These are phyloP conservation scores for Cutaneotrichosporon mucoides DNA, from an alignment of 1,284 basidiomycete species.

Conservation along the genomic window DNA sequence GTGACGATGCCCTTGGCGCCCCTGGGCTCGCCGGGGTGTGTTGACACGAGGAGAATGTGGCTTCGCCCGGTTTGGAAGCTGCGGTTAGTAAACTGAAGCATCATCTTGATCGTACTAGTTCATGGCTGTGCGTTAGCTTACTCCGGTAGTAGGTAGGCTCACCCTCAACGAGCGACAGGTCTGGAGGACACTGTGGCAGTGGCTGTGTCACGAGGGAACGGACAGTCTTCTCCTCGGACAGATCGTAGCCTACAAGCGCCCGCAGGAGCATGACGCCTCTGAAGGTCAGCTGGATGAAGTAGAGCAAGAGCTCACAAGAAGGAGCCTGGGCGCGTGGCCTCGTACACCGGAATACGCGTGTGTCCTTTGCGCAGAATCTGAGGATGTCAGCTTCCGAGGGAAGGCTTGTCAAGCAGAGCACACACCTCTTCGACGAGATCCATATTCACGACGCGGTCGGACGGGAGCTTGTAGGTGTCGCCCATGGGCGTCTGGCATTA, in stretches of 20 bases:
- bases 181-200: conserved; percentile 59
- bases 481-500: conserved; percentile 47
- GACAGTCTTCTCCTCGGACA: conserved; percentile 66
- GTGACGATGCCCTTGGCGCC: conserved; percentile 75
- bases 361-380: conserved; percentile 24
- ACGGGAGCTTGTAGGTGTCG: conserved; percentile 50
- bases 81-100: conserved; percentile 2
- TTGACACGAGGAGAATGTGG: conserved; percentile 81
- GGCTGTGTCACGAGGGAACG: conserved; percentile 66
- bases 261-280: conserved; percentile 27
- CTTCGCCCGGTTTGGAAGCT: conserved; percentile 85
- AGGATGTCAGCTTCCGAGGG: not conserved
- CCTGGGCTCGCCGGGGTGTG: conserved; percentile 63
- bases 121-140: conserved; percentile 20
- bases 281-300: too few relatives aligned
- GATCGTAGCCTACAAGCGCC: conserved; percentile 76
- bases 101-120: conserved; percentile 13
- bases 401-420: not conserved
- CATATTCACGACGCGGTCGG: conserved; percentile 53
- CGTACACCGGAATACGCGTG: conserved; percentile 85
- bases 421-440: conserved; percentile 67
- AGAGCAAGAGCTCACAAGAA: conserved; percentile 34
- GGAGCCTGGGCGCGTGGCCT: conserved; percentile 62
- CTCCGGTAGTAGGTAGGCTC: too few relatives aligned
- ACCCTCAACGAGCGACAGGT: conserved; percentile 53